A percentile compares a stretch with the other conserved stretches of the same genome.
These are phyloP conservation scores for Amylocarpus encephaloides DNA, from an alignment of 2,329 filamentous ascomycete genomes.

Conservation along the genomic window DNA sequence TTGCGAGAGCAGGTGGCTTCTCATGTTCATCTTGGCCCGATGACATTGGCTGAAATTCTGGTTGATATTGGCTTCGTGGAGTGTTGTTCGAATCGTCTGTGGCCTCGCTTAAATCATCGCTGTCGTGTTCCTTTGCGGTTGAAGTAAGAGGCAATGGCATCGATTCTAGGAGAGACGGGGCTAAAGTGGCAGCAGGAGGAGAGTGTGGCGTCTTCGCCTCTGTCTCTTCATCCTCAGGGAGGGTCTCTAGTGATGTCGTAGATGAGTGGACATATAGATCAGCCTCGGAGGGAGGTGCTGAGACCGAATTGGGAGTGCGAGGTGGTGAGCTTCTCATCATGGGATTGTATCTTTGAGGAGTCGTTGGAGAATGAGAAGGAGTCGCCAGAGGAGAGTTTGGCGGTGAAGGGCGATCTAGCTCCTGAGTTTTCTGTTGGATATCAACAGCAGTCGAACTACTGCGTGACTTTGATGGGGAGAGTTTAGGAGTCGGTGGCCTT, in stretches of 20 bases:
- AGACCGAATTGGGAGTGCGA: neutral
- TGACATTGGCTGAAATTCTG: conserved; percentile 26
- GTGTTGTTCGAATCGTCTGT: neutral
- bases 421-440: neutral
- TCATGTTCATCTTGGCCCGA: conserved; percentile 26
- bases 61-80: conserved; percentile 16
- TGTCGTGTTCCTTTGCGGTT: neutral
- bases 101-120: neutral
- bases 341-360: neutral
- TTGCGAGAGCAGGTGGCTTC: conserved; percentile 28
- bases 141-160: too few relatives aligned
- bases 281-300: neutral
- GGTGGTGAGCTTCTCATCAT: neutral
- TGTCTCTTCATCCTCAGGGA: neutral
- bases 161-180: neutral
- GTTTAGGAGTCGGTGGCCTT: conserved; percentile 1
- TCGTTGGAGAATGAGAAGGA: neutral
- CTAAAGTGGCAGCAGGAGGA: too few relatives aligned
- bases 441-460: neutral
- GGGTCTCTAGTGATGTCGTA: neutral
- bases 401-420: neutral
- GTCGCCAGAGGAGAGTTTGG: neutral
- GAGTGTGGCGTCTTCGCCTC: too few relatives aligned
- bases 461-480: conserved; percentile 1
- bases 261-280: neutral